Evolutionary conservation across 192 early-diverging fungal species (phyloP), one percentile per base, ranked within the genome.

Genomic region (Coemansia sp.): DNA sequence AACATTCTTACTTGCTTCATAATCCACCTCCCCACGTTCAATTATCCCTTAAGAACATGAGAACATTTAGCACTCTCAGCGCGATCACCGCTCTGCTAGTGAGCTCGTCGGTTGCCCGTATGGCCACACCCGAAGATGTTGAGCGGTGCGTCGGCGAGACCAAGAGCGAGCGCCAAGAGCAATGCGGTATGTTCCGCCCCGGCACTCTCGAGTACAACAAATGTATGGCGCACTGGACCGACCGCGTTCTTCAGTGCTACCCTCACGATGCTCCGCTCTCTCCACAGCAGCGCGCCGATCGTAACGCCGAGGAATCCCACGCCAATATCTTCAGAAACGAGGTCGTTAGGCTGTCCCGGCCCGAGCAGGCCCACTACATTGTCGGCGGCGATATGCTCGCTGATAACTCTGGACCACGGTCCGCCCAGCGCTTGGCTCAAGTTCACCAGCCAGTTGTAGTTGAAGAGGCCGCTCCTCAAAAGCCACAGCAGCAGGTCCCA

Each of bases 191-290:
- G 10, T 63, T 74, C 50, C 68, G 62, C 17, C 80, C 64, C 12
- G 80, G 75, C 11, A 64, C 75, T 21, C 62, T 82, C n/a, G 80
- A 76, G 46, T 77, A 82, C 72, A 82, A 82, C 72, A 68, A 77
- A 50, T 82, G 80, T 38, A 82, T 82, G 80, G 80, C 80, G 14
- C 75, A 77, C 53, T 77, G 70, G 75, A 82, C 80, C 39, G 75
- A 82, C 46, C 74, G 71, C 48, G 75, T 77, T 15, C 59, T 77
- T 5, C 68, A 82, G 55, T 68, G 75, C 63, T 82, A 68, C 37
- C 72, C 75, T 3, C 37, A 77, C 8, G 69, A 68, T 42, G 65
- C 63, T 34, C 38, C 46, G 0, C 63, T 82, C 53, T 66, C 62
- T 7, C 80, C 72, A 23, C 71, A 73, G 41, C 74, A 77, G 59